Percentiles rank a stretch among this genome's conserved stretches.
phyloP scores from a whole-genome alignment of 2,329 filamentous ascomycete species.

The Plectosphaerella cucumerina region DNA sequence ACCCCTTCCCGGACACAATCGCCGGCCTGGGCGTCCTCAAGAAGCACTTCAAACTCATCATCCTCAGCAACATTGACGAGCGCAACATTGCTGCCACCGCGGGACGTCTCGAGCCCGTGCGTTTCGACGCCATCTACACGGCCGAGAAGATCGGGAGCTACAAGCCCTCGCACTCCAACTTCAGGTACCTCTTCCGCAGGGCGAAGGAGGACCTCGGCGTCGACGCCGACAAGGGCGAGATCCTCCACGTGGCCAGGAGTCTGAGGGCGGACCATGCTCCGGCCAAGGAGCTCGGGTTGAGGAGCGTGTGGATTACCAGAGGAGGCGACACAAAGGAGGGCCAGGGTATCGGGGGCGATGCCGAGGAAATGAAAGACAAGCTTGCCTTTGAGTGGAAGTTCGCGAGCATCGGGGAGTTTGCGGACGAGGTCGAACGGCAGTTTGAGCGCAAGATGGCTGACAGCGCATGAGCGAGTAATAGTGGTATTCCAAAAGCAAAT shows the following conservation, averaged over 20 bases:
- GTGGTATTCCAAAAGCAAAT: too few relatives aligned
- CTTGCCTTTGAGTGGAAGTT: constrained; percentile 54
- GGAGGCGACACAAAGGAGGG: constrained; percentile 44
- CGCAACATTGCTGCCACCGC: constrained; percentile 35
- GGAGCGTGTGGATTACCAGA: constrained; percentile 62
- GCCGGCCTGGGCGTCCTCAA: constrained; percentile 44
- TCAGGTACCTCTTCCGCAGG: constrained; percentile 57
- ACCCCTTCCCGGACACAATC: constrained; percentile 54
- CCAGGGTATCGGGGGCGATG: constrained; percentile 21
- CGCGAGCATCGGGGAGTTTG: constrained; percentile 55
- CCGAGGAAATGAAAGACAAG: constrained; percentile 34
- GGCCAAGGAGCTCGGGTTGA: constrained; percentile 54
- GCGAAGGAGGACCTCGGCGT: constrained; percentile 51
- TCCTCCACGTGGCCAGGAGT: constrained; percentile 67
- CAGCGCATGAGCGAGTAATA: neutral
- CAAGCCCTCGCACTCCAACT: constrained; percentile 63
- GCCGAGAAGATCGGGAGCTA: constrained; percentile 69
- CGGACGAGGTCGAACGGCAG: constrained; percentile 44
- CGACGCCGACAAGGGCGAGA: constrained; percentile 37
- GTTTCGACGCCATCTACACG: constrained; percentile 61
- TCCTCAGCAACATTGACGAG: constrained; percentile 57
- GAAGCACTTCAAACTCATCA: constrained; percentile 52
- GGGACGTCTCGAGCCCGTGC: constrained; percentile 29
- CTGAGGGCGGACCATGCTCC: constrained; percentile 65
- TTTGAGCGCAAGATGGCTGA: neutral